Percentiles rank a stretch among this genome's conserved stretches.
Conservation (phyloP, 768 basidiomycete genomes). For the Aureoboletus auriporus region DNA sequence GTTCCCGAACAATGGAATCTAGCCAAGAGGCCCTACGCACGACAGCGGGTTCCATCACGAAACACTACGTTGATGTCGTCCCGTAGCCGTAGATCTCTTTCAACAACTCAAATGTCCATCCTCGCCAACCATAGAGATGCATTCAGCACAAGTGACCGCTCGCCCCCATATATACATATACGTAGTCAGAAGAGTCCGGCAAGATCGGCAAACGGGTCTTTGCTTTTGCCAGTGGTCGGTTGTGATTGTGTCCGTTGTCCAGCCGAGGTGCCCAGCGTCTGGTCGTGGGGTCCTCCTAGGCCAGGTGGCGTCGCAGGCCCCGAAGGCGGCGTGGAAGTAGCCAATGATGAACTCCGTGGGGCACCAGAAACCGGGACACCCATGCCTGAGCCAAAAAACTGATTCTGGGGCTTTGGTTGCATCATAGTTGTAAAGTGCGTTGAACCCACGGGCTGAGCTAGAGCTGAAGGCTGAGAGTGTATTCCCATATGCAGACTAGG, state of each 20-base stretch:
- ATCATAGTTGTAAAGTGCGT: slow-evolving; percentile 12
- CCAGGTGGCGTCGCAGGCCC: slow-evolving; percentile 13
- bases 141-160: not conserved
- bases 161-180: not conserved
- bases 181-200: slow-evolving; percentile 60
- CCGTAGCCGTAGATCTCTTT: not conserved
- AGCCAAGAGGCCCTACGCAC: not conserved
- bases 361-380: not conserved
- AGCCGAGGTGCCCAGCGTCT: not conserved
- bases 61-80: too few species aligned
- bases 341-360: slow-evolving; percentile 9
- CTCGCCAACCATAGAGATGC: not conserved
- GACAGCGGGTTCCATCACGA: too few species aligned
- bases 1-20: not conserved
- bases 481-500: too few species aligned
- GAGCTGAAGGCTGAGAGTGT: not conserved
- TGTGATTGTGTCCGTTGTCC: slow-evolving; percentile 23
- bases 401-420: slow-evolving; percentile 18
- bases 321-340: slow-evolving; percentile 7
- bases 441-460: not conserved
- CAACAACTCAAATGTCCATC: slow-evolving; percentile 3
- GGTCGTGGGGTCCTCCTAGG: not conserved
- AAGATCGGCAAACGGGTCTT: slow-evolving; percentile 84
- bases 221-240: slow-evolving; percentile 34
- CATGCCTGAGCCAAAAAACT: not conserved